Base-by-base conservation (phyloP, 2,329 filamentous ascomycete genomes). In the Cladosporium sp. region DNA sequence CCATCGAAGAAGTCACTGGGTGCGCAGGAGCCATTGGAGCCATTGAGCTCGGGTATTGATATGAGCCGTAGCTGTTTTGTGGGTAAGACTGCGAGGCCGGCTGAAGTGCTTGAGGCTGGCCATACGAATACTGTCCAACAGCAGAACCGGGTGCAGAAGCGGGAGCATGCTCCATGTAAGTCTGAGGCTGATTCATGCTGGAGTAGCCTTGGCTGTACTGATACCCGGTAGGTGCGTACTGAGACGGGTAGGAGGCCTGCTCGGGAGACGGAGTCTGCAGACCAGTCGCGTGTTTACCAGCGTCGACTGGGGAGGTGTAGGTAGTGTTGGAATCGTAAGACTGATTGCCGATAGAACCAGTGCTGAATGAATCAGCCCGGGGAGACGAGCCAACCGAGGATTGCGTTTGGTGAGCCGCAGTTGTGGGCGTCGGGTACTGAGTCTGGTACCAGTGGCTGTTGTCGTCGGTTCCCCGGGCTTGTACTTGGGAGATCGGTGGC, bases 401-500 rank as follows among this genome's bases (percentile, higher is more conserved):
- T 71, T 86, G 86, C 72, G 76, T 75, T 71, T 80, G 76, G 70
- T 82, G 80, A 42, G 39, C 47, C 50, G 40, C 50, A 34, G 37
- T 51, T 42, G 58, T 40, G 30, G 58, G 50, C 19, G 58, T 55
- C 51, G 58, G 40, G 50, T 59, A 55, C 50, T 55, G 50, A 52
- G 47, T 49, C 22, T 40, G 58, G 37, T 59, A 55, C 50, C 51
- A 59, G 50, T 59, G 51, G 37, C 43, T 54, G 50, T 52, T 59
- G 51, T 59, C 58, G 77, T 92, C 88, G 76, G 84, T 82, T 80
- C 87, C 88, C 85, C 89, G 87, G 84, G 87, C 85, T 78, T 90
- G 87, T 80, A 89, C 85, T 81, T 90, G 87, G 73, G 88, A 88
- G 73, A 92, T 88, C 79, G 89, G 89, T 79, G 90, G 89, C 76